Evolutionary conservation across 805 yeast species (phyloP).

Genomic region (Komagataella phaffii): DNA sequence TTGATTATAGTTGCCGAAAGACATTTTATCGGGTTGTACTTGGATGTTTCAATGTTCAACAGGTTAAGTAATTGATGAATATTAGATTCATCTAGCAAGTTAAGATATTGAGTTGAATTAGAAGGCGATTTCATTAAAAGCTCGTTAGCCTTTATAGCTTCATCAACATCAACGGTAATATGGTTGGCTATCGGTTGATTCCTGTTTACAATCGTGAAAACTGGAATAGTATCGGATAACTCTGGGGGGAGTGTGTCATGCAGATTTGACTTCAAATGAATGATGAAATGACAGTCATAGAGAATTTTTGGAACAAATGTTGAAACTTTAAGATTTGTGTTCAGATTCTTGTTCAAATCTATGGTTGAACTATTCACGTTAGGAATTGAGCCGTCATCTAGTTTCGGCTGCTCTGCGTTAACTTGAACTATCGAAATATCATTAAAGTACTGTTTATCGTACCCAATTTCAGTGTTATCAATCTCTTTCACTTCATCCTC

Average conservation of each 20-base stretch:
- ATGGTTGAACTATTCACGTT: not conserved
- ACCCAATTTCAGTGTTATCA: not conserved
- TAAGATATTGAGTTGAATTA: slow-evolving; percentile 14
- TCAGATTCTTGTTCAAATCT: not conserved
- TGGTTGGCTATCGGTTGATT: not conserved
- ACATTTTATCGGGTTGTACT: slow-evolving; percentile 13
- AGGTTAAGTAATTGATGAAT: slow-evolving; percentile 13
- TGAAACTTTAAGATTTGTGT: not conserved
- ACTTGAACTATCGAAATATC: not conserved
- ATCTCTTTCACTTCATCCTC: not conserved
- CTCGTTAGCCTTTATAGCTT: slow-evolving; percentile 14
- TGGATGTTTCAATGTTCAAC: slow-evolving; percentile 15
- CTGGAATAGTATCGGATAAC: not conserved
- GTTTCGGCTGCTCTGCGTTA: not conserved
- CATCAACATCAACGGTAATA: slow-evolving; percentile 12
- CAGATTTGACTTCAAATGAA: not conserved
- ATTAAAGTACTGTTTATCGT: no score
- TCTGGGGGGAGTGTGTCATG: not conserved
- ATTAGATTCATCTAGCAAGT: slow-evolving; percentile 14
- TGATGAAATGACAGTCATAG: not conserved
- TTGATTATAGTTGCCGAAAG: slow-evolving; percentile 12
- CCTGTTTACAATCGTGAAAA: not conserved
- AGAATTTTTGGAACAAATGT: not conserved
- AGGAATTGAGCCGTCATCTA: not conserved
- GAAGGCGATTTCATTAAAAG: slow-evolving; percentile 11